Evolutionary conservation across 257 asterid genomes (phyloP), one percentile per base, ranked within the genome.

Genomic region (Ehretia macrophylla): DNA sequence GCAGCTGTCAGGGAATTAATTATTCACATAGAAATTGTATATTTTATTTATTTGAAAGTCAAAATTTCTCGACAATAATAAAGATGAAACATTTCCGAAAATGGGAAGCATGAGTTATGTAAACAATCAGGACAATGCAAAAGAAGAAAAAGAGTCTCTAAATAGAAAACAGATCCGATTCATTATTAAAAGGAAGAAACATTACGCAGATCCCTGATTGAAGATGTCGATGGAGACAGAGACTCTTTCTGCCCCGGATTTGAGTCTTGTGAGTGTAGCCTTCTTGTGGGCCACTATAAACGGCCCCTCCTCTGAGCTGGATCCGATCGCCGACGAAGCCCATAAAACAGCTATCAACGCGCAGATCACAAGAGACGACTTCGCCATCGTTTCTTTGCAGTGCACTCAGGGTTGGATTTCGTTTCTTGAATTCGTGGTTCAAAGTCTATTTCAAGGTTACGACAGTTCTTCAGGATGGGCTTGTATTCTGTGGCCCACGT

Each of bases 141-240:
- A 51, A 19, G 0, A 8, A 18, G n/a, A 50, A 11, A 50, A 50
- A 10, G 23, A 5, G n/a, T n/a, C n/a, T n/a, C n/a, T 46, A 4
- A 16, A 46, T 3, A 3, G 13, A 16, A 1, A 10, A 42, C 16
- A 42, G 23, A 51, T 48, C 18, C 53, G 53, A 48, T 48, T 4
- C 13, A n/a, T n/a, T n/a, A n/a, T n/a, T n/a, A n/a, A n/a, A 48
- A 14, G 13, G 14, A 14, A 51, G 14, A 10, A 14, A 58, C 84
- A 52, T n/a, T 85, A 90, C 98, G 94, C 75, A 66, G 71, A 85
- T 87, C 98, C 98, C 74, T 85, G 81, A 64, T 87, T 90, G 84
- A 82, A 87, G 72, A 90, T 65, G 61, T 90, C 86, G 61, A 90
- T 75, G 50, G 89, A 71, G 70, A 90, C 88, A 48, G 87, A 73